A percentile compares a stretch with the other conserved stretches of the same genome.
Conservation (phyloP, 768 basidiomycete genomes). For the Pisolithus tinctorius region DNA sequence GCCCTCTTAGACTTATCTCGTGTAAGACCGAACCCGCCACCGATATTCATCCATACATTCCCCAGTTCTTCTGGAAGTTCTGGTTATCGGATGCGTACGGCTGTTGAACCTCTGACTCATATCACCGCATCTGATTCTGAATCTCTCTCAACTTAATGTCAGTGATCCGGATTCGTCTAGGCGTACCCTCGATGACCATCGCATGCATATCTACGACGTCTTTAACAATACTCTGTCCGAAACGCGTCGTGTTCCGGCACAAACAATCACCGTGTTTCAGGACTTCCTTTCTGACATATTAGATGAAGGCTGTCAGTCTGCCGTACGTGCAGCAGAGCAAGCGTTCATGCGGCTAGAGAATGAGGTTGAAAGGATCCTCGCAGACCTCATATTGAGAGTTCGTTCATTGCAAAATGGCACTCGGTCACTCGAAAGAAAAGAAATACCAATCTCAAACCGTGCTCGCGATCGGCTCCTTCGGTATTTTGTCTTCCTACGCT, state of each 20-base stretch:
- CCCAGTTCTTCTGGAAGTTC: conserved; percentile 42
- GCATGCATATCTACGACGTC: conserved; percentile 48
- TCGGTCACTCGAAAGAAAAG: conserved; percentile 7
- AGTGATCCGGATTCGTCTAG: conserved; percentile 25
- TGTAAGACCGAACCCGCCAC: neutral
- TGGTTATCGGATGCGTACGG: conserved; percentile 39
- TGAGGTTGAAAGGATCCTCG: conserved; percentile 34
- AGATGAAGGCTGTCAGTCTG: conserved; percentile 30
- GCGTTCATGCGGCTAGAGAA: conserved; percentile 39
- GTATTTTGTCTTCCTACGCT: conserved; percentile 52
- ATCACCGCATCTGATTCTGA: neutral
- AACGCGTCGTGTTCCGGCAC: conserved; percentile 32
- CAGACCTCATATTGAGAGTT: conserved; percentile 27
- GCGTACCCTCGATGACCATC: conserved; percentile 27
- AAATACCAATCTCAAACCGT: conserved; percentile 16
- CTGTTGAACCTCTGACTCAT: neutral
- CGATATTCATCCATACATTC: conserved; percentile 34
- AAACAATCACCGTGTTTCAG: conserved; percentile 33
- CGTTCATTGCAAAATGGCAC: conserved; percentile 17
- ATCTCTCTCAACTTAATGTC: neutral
- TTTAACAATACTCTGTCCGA: conserved; percentile 46
- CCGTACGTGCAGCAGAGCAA: conserved; percentile 35
- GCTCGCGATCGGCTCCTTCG: conserved; percentile 36
- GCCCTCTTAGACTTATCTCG: neutral
- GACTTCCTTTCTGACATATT: conserved; percentile 31